Evolutionary conservation across 169 alveolate genomes (phyloP), one percentile per base, ranked within the genome.

Genomic region (Plasmodium sp.): DNA sequence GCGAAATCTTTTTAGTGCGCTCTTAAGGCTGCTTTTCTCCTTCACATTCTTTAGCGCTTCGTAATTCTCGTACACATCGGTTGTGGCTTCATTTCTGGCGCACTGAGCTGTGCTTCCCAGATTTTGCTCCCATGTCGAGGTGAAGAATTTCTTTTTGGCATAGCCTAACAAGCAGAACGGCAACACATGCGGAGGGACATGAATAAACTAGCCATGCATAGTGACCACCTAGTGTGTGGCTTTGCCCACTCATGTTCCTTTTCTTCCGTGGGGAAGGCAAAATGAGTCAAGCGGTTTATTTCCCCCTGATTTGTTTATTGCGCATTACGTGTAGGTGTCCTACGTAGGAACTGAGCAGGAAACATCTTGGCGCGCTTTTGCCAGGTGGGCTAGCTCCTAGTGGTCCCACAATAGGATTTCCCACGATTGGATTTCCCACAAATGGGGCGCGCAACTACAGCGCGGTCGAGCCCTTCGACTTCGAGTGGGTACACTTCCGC

Each of bases 1-100:
- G 75, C 95, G 81, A 92, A 82, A 92, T 33, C 45, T 92, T 48
- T 92, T 92, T 72, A 92, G 83, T 33, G 95, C 82, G n/a, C 80
- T 39, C 31, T 71, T 81, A 51, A 92, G 77, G 2, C 82, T 92
- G 34, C 33, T 58, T 79, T 92, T 92, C 41, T 81, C 67, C 51
- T 82, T 92, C 41, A 92, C 18, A 31, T n/a, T 36, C 45, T 92
- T 92, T 48, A 92, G 77, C 43, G 77, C 88, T 72, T 81, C 95
- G 39, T 92, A 92, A 10, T 82, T 41, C 5, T 92, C 92, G 39
- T 92, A 92, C 10, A 92, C 67, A 39, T 90, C 84, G 16, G 34
- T 71, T 54, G 34, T 18, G 9, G 9, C 22, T 43, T 34, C 43
- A 6, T 74, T 81, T 22, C 27, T 51, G 22, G 1, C 2, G 36